phyloP scores from a whole-genome alignment of 441 rosid species.

The Euphorbia schlechtendalii region DNA sequence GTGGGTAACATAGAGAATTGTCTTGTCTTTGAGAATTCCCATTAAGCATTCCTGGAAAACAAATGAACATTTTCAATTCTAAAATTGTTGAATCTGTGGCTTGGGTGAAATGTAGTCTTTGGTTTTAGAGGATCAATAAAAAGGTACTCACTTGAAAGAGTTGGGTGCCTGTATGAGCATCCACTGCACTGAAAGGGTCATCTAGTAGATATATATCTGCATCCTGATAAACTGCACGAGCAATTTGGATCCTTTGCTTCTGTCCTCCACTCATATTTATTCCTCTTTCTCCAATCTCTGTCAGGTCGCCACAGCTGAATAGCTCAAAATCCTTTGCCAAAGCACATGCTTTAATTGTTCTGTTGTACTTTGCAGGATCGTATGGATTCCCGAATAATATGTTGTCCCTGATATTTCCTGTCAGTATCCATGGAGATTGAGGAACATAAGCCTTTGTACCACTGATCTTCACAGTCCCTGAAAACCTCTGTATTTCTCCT shows the following conservation, averaged over 20 bases:
- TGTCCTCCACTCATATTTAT: slow-evolving; percentile 99
- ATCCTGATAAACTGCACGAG: slow-evolving; percentile 92
- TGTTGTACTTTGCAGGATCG: slow-evolving; percentile 47
- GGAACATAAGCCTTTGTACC: slow-evolving; percentile 93
- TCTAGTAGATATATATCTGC: slow-evolving; percentile 91
- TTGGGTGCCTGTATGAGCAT: slow-evolving; percentile 94
- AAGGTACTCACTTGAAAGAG: slow-evolving; percentile 57
- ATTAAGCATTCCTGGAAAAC: slow-evolving; percentile 73
- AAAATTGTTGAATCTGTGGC: background rate
- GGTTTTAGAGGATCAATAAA: background rate
- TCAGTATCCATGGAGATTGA: slow-evolving; percentile 89
- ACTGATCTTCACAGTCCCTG: slow-evolving; percentile 65
- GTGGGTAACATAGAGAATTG: slow-evolving; percentile 86
- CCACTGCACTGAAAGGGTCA: slow-evolving; percentile 98
- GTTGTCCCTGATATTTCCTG: slow-evolving; percentile 83
- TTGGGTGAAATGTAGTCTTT: background rate
- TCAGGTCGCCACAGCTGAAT: slow-evolving; percentile 70
- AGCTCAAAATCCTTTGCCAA: slow-evolving; percentile 77
- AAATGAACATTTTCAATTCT: background rate
- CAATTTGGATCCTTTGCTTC: slow-evolving; percentile 95
- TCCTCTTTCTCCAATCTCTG: slow-evolving; percentile 98
- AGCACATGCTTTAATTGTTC: slow-evolving; percentile 76
- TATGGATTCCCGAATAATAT: slow-evolving; percentile 74
- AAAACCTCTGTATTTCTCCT: slow-evolving; percentile 78
- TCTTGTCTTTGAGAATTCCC: slow-evolving; percentile 83